Evolutionary conservation across 345 rosid genomes (phyloP).

Genomic region (Populus ilicifolia): DNA sequence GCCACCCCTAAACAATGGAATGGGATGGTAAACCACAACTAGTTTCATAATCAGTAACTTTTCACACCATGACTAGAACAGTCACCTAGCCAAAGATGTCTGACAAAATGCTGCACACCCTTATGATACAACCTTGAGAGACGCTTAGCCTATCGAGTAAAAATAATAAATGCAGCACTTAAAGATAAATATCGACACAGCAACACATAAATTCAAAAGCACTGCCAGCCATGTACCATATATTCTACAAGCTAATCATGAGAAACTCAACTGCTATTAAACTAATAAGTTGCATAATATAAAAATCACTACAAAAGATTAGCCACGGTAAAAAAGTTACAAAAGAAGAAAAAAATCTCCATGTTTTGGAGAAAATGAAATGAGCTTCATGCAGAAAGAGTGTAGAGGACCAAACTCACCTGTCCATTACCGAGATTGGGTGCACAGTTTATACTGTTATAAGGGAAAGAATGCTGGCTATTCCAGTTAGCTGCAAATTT

Average conservation of each 20-base stretch:
- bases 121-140: neutral
- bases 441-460: conserved; percentile 10
- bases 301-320: neutral
- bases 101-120: neutral
- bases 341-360: neutral
- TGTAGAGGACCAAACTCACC: conserved; percentile 34
- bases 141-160: neutral
- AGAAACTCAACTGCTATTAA: neutral
- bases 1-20: neutral
- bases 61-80: neutral
- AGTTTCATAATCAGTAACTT: neutral
- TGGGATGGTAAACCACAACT: neutral
- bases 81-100: neutral
- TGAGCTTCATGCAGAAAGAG: neutral
- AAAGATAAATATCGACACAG: neutral
- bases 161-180: neutral
- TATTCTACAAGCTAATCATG: neutral
- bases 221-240: neutral
- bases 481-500: conserved; percentile 28
- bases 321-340: neutral
- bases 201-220: neutral
- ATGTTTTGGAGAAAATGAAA: conserved; percentile 1
- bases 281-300: neutral
- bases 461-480: conserved; percentile 25
- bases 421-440: conserved; percentile 13